Conservation (phyloP, 257 asterid genomes). For the Cynanchum wilfordii region DNA sequence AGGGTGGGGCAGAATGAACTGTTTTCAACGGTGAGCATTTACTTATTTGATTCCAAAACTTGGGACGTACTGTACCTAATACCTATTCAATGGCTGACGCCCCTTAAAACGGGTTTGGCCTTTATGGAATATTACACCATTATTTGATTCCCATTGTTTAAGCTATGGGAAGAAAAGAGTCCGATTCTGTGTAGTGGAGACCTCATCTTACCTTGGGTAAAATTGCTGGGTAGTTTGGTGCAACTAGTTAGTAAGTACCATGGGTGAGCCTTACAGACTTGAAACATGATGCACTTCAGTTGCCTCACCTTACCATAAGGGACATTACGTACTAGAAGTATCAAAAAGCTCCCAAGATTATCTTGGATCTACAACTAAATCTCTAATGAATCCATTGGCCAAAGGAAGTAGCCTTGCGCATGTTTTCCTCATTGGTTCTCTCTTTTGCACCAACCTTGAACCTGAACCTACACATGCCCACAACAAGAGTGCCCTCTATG, state of each 20-base stretch:
- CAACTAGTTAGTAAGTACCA: constrained; percentile 6
- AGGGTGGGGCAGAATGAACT: not conserved
- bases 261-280: constrained; percentile 3
- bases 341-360: constrained; percentile 40
- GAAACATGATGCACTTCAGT: constrained; percentile 17
- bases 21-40: not conserved
- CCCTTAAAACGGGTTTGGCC: constrained; percentile 2
- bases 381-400: constrained; percentile 24
- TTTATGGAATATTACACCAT: not conserved
- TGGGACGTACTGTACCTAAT: not conserved
- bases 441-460: not conserved
- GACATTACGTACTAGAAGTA: constrained; percentile 43
- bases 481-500: not conserved
- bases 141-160: constrained; percentile 6
- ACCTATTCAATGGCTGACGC: not conserved
- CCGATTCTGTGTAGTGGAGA: constrained; percentile 1
- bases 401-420: constrained; percentile 25
- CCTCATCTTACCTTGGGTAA: not conserved
- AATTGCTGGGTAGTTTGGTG: not conserved
- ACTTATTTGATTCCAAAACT: not conserved
- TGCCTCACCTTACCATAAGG: constrained; percentile 42
- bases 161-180: not conserved
- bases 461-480: not conserved
- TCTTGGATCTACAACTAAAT: constrained; percentile 38
- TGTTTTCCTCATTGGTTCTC: constrained; percentile 21